These are phyloP conservation scores for Komagataella pastoris DNA, from an alignment of 805 yeast species.

Conservation along the genomic window DNA sequence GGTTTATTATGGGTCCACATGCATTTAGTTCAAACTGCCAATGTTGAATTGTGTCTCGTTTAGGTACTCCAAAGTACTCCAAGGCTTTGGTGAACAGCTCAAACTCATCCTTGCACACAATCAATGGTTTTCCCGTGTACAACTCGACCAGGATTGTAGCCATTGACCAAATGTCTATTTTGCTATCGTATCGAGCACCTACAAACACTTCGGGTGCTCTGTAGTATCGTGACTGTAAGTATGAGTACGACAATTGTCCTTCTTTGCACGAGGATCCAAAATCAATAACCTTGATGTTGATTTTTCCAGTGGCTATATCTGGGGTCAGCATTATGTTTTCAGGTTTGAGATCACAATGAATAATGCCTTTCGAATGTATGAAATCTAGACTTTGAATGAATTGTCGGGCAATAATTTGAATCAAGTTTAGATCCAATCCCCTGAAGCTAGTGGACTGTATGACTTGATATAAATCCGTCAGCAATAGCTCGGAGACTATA, in stretches of 20 bases:
- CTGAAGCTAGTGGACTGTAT: conserved; percentile 33
- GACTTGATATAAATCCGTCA: conserved; percentile 52
- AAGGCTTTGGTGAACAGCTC: conserved; percentile 30
- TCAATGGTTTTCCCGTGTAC: conserved; percentile 38
- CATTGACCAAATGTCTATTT: conserved; percentile 78
- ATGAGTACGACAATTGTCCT: conserved; percentile 31
- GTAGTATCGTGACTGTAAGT: conserved; percentile 55
- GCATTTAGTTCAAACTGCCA: conserved; percentile 23
- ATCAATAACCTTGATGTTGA: conserved; percentile 54
- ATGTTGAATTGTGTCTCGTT: conserved; percentile 21
- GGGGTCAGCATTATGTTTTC: conserved; percentile 56
- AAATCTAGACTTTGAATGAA: conserved; percentile 45
- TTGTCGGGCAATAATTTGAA: conserved; percentile 36
- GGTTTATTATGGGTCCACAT: conserved; percentile 20
- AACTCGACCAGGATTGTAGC: conserved; percentile 90
- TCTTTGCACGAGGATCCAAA: conserved; percentile 56
- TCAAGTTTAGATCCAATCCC: conserved; percentile 30
- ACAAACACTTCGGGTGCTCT: conserved; percentile 69
- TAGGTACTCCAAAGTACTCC: conserved; percentile 34
- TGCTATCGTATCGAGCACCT: conserved; percentile 46
- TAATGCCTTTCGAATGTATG: conserved; percentile 40
- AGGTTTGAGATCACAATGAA: conserved; percentile 83
- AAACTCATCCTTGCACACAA: conserved; percentile 35
- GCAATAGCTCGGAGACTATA: conserved; percentile 60
- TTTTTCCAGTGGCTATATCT: conserved; percentile 18